Evolutionary conservation across 2,329 filamentous ascomycete species (phyloP).

Genomic region (Claviceps digitariae): DNA sequence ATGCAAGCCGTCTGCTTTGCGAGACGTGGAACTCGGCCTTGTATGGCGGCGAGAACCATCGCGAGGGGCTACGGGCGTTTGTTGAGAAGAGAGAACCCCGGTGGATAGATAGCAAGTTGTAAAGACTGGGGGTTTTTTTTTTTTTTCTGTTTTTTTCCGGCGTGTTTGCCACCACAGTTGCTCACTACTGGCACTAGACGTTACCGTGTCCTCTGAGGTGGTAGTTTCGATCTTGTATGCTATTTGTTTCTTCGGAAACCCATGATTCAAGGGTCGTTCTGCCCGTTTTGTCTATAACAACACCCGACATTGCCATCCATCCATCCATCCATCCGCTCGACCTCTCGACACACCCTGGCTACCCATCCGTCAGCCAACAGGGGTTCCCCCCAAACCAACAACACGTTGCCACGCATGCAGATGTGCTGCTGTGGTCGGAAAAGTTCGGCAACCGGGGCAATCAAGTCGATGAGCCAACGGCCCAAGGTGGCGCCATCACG

Average conservation of each 20-base stretch:
- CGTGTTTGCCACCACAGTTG: no score
- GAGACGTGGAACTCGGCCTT: slow-evolving; percentile 44
- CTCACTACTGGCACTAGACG: no score
- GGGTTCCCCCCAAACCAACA: not conserved
- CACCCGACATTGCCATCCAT: no score
- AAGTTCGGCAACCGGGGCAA: not conserved
- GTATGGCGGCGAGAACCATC: slow-evolving; percentile 56
- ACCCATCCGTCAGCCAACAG: not conserved
- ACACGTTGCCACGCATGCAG: not conserved
- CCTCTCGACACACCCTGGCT: no score
- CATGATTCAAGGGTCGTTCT: no score
- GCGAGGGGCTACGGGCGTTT: slow-evolving; percentile 61
- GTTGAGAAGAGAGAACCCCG: slow-evolving; percentile 58
- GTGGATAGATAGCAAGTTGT: slow-evolving; percentile 54
- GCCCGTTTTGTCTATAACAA: no score
- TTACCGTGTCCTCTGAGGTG: no score
- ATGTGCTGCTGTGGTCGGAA: not conserved
- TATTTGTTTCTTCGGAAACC: no score
- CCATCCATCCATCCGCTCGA: no score
- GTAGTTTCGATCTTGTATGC: no score
- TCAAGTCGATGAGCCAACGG: no score
- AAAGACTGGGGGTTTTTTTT: slow-evolving; percentile 6
- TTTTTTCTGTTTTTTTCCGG: no score
- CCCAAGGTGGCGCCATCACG: not conserved
- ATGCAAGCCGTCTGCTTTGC: slow-evolving; percentile 44